These are phyloP conservation scores for Pestalotiopsis sp. DNA, from an alignment of 2,329 filamentous ascomycete species.

Conservation along the genomic window DNA sequence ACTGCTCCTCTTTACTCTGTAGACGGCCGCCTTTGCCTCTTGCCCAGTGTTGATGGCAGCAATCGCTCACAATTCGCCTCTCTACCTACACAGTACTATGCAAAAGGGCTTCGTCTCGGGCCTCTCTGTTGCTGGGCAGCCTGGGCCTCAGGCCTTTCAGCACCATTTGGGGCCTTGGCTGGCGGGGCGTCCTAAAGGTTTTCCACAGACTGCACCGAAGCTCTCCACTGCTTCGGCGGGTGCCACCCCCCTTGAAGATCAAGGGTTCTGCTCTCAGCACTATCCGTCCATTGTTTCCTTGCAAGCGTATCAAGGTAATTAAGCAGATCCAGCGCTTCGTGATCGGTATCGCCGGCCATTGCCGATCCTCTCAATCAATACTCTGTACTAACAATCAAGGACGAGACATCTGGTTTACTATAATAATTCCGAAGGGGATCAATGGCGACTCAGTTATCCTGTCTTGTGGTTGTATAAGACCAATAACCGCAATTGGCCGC, in stretches of 20 bases:
- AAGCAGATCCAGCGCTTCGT: not conserved
- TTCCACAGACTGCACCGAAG: not conserved
- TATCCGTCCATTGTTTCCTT: not conserved
- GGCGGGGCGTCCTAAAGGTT: not conserved
- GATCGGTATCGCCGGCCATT: not conserved
- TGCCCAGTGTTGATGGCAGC: not conserved
- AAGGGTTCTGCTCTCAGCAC: not conserved
- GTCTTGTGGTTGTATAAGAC: not conserved
- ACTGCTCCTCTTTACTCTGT: not conserved
- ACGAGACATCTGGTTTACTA: not conserved
- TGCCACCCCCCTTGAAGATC: constrained; percentile 2
- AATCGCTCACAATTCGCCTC: not conserved
- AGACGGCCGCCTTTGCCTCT: not conserved
- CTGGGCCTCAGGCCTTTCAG: not conserved
- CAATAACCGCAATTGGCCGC: not conserved
- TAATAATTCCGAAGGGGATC: not conserved
- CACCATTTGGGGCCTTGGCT: not conserved
- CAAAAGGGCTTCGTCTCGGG: not conserved
- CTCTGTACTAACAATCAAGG: not conserved
- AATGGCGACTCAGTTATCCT: not conserved
- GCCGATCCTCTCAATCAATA: not conserved
- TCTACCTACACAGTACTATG: not conserved
- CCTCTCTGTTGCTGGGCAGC: not conserved
- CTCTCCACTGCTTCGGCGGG: constrained; percentile 6
- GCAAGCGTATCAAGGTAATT: not conserved